These are phyloP conservation scores for Aspergillus steynii DNA, from an alignment of 495 filamentous ascomycete species.

Conservation along the genomic window DNA sequence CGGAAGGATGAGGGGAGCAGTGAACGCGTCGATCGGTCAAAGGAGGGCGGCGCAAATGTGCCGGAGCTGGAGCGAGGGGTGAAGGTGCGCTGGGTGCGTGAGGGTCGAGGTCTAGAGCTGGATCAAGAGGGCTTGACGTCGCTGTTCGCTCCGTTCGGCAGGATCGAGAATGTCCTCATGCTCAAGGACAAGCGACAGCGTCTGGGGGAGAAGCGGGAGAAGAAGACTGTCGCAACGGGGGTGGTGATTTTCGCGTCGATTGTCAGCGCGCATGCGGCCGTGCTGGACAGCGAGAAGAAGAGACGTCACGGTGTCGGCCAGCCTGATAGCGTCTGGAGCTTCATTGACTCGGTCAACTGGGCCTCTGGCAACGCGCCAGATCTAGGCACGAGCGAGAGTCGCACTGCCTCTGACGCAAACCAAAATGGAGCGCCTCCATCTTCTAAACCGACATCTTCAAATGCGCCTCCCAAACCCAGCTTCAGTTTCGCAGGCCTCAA, in stretches of 20 bases:
- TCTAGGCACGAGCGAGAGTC: constrained; percentile 21
- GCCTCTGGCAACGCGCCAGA: constrained; percentile 54
- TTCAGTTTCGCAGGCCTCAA: constrained; percentile 44
- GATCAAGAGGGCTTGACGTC: constrained; percentile 44
- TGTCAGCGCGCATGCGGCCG: constrained; percentile 60
- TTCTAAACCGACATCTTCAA: constrained; percentile 1
- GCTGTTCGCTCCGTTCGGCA: constrained; percentile 56
- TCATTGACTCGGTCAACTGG: constrained; percentile 59
- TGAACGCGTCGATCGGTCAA: constrained; percentile 41
- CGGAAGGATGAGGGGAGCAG: constrained; percentile 31
- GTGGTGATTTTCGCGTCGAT: constrained; percentile 60
- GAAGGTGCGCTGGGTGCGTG: constrained; percentile 59
- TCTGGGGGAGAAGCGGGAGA: constrained; percentile 52
- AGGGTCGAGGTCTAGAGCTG: constrained; percentile 43
- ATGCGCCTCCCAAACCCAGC: constrained; percentile 25
- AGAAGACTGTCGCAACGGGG: constrained; percentile 53
- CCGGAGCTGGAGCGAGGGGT: constrained; percentile 59
- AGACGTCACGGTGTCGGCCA: constrained; percentile 25
- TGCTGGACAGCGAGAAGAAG: constrained; percentile 53
- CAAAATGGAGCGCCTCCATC: background rate
- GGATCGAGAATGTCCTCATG: constrained; percentile 54
- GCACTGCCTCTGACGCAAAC: constrained; percentile 15
- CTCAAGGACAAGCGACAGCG: constrained; percentile 57
- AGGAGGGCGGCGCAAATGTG: constrained; percentile 46
- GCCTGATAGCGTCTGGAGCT: constrained; percentile 41